Percentiles rank a stretch among this genome's conserved stretches.
These are phyloP conservation scores for Meripilus lineatus DNA, from an alignment of 1,284 basidiomycete species.

Conservation along the genomic window DNA sequence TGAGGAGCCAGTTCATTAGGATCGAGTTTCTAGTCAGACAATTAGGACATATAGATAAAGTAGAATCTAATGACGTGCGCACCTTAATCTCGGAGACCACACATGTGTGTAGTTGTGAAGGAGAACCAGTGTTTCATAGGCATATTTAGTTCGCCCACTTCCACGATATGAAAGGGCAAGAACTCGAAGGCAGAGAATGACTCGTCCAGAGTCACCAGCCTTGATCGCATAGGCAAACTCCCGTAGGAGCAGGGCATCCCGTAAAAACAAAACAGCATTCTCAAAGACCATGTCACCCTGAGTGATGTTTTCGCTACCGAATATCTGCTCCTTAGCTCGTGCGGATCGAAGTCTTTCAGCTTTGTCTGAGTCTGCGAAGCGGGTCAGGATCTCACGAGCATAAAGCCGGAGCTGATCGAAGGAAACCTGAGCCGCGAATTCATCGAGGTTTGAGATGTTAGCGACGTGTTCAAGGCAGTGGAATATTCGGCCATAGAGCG, in stretches of 20 bases:
- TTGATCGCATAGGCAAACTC: conserved; percentile 34
- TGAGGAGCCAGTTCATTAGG: conserved; percentile 35
- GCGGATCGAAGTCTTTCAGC: conserved; percentile 14
- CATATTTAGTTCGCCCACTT: conserved; percentile 31
- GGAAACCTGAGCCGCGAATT: neutral
- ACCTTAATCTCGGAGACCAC: conserved; percentile 28
- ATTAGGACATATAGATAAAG: neutral
- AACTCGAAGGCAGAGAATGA: conserved; percentile 29
- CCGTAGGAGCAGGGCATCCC: conserved; percentile 29
- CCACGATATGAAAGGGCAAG: conserved; percentile 28
- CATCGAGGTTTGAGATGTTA: neutral
- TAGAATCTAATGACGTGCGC: too few species aligned
- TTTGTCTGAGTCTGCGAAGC: conserved; percentile 15
- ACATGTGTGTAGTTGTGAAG: conserved; percentile 30
- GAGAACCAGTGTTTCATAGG: conserved; percentile 31
- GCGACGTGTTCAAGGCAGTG: conserved; percentile 2
- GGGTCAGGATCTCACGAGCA: neutral
- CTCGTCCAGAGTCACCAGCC: too few species aligned
- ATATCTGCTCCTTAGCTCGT: neutral
- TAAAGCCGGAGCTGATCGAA: conserved; percentile 4
- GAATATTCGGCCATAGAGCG: conserved; percentile 5
- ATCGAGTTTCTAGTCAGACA: conserved; percentile 21
- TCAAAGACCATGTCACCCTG: conserved; percentile 28
- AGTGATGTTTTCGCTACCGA: neutral
- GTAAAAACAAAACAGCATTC: too few species aligned